Conservation (phyloP, 2,329 filamentous ascomycete genomes). For the Trichoderma koningii region DNA sequence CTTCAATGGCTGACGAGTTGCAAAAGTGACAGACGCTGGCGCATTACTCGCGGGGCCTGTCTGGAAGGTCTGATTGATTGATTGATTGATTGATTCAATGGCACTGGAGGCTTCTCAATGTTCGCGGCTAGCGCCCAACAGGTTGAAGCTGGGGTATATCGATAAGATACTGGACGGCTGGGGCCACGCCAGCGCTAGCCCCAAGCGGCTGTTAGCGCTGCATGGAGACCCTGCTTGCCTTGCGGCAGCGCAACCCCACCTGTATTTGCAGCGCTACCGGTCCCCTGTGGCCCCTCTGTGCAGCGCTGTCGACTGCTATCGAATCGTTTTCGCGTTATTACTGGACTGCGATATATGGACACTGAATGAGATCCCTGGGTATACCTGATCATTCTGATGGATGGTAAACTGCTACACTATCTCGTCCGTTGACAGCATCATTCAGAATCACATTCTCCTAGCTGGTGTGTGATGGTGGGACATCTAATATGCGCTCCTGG, state of each 20-base stretch:
- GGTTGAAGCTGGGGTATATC: conserved; percentile 29
- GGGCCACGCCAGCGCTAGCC: conserved; percentile 20
- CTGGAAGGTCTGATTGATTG: too few species aligned
- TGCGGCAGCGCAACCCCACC: conserved; percentile 18
- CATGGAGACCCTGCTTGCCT: conserved; percentile 23
- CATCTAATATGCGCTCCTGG: background rate
- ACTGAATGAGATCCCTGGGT: too few species aligned
- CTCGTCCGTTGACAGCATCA: too few species aligned
- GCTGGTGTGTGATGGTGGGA: too few species aligned
- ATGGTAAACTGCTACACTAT: too few species aligned
- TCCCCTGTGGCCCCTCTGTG: background rate
- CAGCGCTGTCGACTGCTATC: background rate
- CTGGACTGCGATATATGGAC: too few species aligned
- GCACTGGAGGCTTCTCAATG: too few species aligned
- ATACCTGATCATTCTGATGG: too few species aligned
- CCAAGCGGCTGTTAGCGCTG: conserved; percentile 18
- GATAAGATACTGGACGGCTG: conserved; percentile 27
- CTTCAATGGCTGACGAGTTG: background rate
- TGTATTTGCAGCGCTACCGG: background rate
- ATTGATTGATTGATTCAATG: too few species aligned
- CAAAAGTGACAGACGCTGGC: background rate
- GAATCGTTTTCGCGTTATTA: too few species aligned
- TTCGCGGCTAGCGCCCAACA: conserved; percentile 18
- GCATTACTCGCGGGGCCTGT: conserved; percentile 12
- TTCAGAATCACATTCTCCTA: too few species aligned